Percentiles rank a stretch among this genome's conserved stretches.
These are phyloP conservation scores for Oligophagozyma castellii DNA, from an alignment of 1,139 yeast genomes.

Conservation along the genomic window DNA sequence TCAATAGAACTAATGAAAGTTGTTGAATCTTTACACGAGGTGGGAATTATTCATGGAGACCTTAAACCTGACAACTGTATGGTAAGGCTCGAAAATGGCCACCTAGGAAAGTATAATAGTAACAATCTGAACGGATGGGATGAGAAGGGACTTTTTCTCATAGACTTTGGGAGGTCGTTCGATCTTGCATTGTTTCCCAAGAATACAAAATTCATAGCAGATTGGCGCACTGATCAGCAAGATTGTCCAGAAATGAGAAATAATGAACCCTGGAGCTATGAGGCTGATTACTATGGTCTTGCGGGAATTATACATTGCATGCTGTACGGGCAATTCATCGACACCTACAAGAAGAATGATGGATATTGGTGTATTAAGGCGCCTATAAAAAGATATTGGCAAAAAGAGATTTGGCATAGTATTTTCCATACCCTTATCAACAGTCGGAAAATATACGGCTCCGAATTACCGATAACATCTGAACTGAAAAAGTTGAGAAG, in stretches of 20 bases:
- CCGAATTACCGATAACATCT: background rate
- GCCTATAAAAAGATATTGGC: conserved; percentile 67
- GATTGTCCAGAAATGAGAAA: conserved; percentile 67
- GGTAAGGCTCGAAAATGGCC: conserved; percentile 38
- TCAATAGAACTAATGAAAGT: conserved; percentile 49
- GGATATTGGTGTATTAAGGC: conserved; percentile 29
- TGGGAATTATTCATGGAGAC: conserved; percentile 73
- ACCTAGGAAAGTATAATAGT: conserved; percentile 22
- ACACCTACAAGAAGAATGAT: conserved; percentile 24
- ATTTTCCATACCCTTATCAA: conserved; percentile 55
- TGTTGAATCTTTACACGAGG: conserved; percentile 47
- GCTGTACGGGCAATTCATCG: conserved; percentile 54
- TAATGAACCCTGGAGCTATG: conserved; percentile 57
- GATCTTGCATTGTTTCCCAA: conserved; percentile 48
- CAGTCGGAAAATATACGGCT: conserved; percentile 25
- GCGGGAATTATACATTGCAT: conserved; percentile 66
- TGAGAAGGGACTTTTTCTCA: conserved; percentile 45
- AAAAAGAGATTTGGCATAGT: conserved; percentile 53
- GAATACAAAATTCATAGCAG: conserved; percentile 41
- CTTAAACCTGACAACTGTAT: conserved; percentile 79
- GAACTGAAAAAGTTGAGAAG: background rate
- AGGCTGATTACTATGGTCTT: conserved; percentile 75
- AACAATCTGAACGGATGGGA: conserved; percentile 37
- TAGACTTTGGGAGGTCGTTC: conserved; percentile 76
- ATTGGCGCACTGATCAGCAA: conserved; percentile 55